Evolutionary conservation across 495 filamentous ascomycete genomes (phyloP).

Genomic region (Bryoglossum gracile): DNA sequence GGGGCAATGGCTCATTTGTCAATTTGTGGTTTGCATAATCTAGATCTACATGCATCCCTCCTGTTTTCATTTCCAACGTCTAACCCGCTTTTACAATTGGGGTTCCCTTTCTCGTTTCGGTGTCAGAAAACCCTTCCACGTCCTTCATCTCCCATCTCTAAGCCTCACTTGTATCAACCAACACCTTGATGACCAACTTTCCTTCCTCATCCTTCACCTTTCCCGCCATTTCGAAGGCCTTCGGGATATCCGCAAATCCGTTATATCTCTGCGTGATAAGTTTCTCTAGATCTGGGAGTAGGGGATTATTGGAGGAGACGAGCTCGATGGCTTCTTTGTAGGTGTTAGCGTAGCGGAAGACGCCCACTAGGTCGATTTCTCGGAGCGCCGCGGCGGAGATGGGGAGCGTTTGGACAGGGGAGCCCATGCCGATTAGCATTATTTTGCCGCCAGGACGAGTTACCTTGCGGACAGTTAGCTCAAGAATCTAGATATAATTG

Average conservation of each 20-base stretch:
- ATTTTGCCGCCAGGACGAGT: constrained; percentile 72
- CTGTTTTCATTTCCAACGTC: no score
- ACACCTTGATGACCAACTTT: constrained; percentile 46
- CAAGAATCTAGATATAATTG: no score
- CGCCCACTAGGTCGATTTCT: constrained; percentile 89
- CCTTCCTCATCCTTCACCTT: constrained; percentile 45
- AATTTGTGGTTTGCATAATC: no score
- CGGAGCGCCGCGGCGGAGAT: constrained; percentile 77
- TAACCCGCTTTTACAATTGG: no score
- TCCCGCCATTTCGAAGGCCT: constrained; percentile 45
- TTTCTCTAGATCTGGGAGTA: constrained; percentile 49
- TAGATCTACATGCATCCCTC: no score
- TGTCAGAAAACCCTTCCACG: no score
- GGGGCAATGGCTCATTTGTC: no score
- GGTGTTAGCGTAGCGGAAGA: constrained; percentile 84
- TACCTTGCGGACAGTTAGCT: no score
- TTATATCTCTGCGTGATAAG: constrained; percentile 65
- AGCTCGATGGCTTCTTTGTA: constrained; percentile 73
- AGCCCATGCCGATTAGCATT: constrained; percentile 93
- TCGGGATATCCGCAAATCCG: constrained; percentile 37
- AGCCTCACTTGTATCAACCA: constrained; percentile 34
- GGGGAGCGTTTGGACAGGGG: constrained; percentile 77
- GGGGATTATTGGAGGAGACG: constrained; percentile 47
- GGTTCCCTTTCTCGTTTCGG: no score
- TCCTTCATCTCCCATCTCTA: no score